Evolutionary conservation across 2,329 filamentous ascomycete genomes (phyloP), one percentile per base, ranked within the genome.

Genomic region (Cladosporium cucumerinum): DNA sequence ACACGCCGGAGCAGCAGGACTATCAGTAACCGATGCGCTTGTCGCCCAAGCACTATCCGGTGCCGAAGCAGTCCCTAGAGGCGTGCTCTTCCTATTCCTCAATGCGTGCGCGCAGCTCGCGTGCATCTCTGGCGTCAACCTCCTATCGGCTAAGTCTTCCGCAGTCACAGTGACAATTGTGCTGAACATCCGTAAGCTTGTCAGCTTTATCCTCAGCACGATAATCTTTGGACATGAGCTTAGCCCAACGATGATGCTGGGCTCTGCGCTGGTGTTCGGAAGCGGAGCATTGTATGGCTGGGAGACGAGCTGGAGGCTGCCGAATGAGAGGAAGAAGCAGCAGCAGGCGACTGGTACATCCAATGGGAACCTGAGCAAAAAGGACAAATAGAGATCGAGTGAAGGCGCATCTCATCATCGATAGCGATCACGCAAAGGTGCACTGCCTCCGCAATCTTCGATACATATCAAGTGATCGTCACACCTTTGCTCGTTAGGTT

Each of bases 161-260:
- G 96, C 95, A 0, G 84, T 99, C 63, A 98, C 95, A 0, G 95
- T 99, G 26, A 97, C 94, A 1, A 96, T 99, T 71, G 93, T 98
- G 57, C 83, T 99, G 66, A 99, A 98, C 76, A 91, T 99, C 66
- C 86, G 95, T 71, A 99, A 99, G 78, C 82, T 99, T 23, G 89
- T 97, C 63, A 97, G 93, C 72, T 85, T 98, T 66, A 81, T 98
- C 67, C 77, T 98, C 65, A 97, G 93, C 71, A 96, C 98, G 66
- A 94, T 93, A 85, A 78, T 99, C 1, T 99, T 99, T 78, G 95
- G 94, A 5, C 97, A 99, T 75, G 79, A 85, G 46, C 82, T 99
- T 69, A 87, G 89, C 14, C 79, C 83, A 0, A 89, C 92, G 46
- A 97, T 96, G 66, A 78, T 96, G 61, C 66, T 92, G 5, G 95